These are phyloP conservation scores for Candida vartiovaarae DNA, from an alignment of 805 yeast species.

Conservation along the genomic window DNA sequence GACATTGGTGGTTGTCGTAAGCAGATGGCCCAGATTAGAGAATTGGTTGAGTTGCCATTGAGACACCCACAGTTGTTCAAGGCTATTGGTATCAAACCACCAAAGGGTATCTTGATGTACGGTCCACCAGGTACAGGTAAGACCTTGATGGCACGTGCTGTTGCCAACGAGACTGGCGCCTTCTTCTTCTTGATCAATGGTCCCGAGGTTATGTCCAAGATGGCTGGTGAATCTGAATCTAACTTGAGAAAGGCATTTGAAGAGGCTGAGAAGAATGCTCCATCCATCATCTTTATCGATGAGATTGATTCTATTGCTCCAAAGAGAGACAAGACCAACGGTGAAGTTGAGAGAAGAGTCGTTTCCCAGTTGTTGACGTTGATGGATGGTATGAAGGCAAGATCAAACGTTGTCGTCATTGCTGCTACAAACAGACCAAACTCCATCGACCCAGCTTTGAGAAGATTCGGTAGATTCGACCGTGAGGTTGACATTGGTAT, in stretches of 20 bases:
- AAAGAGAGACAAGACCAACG: slow-evolving; percentile 99
- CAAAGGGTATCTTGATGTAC: slow-evolving; percentile 95
- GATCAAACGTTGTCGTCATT: slow-evolving; percentile 95
- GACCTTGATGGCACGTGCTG: slow-evolving; percentile 99
- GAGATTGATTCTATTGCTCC: slow-evolving; percentile 99
- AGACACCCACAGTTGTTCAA: slow-evolving; percentile 98
- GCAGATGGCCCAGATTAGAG: slow-evolving; percentile 99
- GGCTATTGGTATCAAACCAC: slow-evolving; percentile 97
- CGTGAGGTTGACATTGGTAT: slow-evolving; percentile 89
- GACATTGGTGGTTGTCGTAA: slow-evolving; percentile 99
- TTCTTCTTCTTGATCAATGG: slow-evolving; percentile 97
- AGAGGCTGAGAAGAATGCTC: slow-evolving; percentile 98
- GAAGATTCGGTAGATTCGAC: slow-evolving; percentile 87
- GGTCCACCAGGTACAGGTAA: slow-evolving; percentile 99
- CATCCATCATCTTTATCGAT: slow-evolving; percentile 95
- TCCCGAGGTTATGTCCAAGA: slow-evolving; percentile 99
- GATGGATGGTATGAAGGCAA: slow-evolving; percentile 99
- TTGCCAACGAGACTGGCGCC: slow-evolving; percentile 98
- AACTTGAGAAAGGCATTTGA: slow-evolving; percentile 97
- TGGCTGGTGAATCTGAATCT: slow-evolving; percentile 99
- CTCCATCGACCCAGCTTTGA: slow-evolving; percentile 68
- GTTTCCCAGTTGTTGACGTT: slow-evolving; percentile 95
- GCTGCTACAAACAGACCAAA: slow-evolving; percentile 90
- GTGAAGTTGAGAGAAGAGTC: slow-evolving; percentile 99
- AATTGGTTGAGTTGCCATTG: slow-evolving; percentile 93